Evolutionary conservation across 2,329 filamentous ascomycete genomes (phyloP), one percentile per base, ranked within the genome.

Genomic region (Trematosphaeria pertusa): DNA sequence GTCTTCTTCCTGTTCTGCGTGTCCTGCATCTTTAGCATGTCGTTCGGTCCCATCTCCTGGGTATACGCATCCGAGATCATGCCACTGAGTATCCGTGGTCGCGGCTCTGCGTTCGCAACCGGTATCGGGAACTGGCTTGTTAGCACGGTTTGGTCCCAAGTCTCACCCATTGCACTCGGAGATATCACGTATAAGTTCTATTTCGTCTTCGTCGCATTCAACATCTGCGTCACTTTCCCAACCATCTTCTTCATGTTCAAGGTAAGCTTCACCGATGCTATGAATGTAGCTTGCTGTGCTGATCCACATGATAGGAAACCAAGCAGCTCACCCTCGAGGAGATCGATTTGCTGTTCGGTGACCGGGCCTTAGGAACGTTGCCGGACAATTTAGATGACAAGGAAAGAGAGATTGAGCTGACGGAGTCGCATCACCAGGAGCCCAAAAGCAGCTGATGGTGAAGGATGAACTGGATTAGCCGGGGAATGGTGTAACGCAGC

Each of bases 21-120:
- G 2, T 67, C 69, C 5, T 65, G 60, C 47, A 68, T 70, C 35
- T 73, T 72, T 54, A 64, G 59, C 9, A 55, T 61, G 18, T 67
- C 64, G 0, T 72, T 70, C 34, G 68, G 65, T 3, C 63, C 67
- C 2, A 67, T 71, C 61, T 78, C 75, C 0, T 87, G 84, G 83
- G 76, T 87, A 1, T 87, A 87, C 65, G 84, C 84, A 64, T 79
- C 80, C 12, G 86, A 88, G 65, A 82, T 88, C 49, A 68, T 71
- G 67, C 84, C 86, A 8, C 80, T 87, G 70, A 82, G 83, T 52
- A 87, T 87, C 43, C 82, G 86, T 22, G 80, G 80, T 5, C 75
- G 78, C 17, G 82, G 82, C 2, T 81, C 78, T 36, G 81, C 81
- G 4, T 83, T 84, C 51, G 80, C 81, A 0, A 83, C 81, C 0